phyloP scores from a whole-genome alignment of 2,329 filamentous ascomycete genomes.

The Mycosphaerelloides madeirae region DNA sequence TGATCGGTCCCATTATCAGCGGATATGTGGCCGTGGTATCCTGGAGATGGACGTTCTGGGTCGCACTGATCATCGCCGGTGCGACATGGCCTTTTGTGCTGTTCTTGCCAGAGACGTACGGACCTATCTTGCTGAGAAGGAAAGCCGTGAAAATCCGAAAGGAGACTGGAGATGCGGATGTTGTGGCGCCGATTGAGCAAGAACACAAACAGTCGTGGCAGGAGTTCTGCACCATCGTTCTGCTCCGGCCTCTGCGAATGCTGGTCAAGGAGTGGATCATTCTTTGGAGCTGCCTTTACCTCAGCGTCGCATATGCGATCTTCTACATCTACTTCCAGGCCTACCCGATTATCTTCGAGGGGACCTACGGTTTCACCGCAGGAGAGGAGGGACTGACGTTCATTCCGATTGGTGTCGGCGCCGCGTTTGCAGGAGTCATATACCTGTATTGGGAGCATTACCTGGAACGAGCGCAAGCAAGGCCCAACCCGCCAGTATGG shows the following conservation, averaged over 20 bases:
- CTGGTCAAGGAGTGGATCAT: slow-evolving; percentile 70
- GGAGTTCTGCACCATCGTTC: slow-evolving; percentile 62
- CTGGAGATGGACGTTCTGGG: slow-evolving; percentile 69
- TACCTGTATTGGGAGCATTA: slow-evolving; percentile 63
- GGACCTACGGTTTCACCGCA: slow-evolving; percentile 58
- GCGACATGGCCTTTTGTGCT: slow-evolving; percentile 55
- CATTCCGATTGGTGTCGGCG: slow-evolving; percentile 63
- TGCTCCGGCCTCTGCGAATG: slow-evolving; percentile 70
- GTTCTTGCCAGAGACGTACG: slow-evolving; percentile 55
- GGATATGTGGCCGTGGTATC: slow-evolving; percentile 58
- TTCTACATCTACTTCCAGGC: slow-evolving; percentile 74
- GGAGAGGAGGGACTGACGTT: slow-evolving; percentile 64
- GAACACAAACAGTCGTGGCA: slow-evolving; percentile 51
- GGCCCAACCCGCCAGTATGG: slow-evolving; percentile 49
- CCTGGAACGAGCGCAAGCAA: slow-evolving; percentile 49
- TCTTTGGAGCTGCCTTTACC: slow-evolving; percentile 63
- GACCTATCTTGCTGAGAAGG: slow-evolving; percentile 39
- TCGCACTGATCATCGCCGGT: slow-evolving; percentile 64
- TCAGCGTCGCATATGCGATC: slow-evolving; percentile 59
- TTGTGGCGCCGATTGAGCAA: slow-evolving; percentile 59
- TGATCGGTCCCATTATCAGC: slow-evolving; percentile 61
- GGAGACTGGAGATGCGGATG: slow-evolving; percentile 48
- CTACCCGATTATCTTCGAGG: slow-evolving; percentile 62
- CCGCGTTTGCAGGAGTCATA: slow-evolving; percentile 53
- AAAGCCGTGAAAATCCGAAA: slow-evolving; percentile 57